Base-by-base conservation (phyloP, 1,139 yeast genomes). In the Lodderomyces theae region DNA sequence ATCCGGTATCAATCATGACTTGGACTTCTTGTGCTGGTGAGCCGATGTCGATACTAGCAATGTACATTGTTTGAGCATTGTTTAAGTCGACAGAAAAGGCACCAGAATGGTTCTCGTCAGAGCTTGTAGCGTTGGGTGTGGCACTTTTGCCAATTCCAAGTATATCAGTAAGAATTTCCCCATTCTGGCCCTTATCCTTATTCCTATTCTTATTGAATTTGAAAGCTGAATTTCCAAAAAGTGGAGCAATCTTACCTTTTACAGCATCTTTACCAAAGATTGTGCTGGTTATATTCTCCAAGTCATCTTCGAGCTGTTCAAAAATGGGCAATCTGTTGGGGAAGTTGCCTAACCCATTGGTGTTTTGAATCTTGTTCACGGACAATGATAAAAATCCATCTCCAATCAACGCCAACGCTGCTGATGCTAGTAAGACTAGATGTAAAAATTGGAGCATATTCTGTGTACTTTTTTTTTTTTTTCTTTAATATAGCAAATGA, bases 1-100 rank as follows among this genome's bases (percentile, higher is more conserved):
- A 65, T 7, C 75, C 76, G 9, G 77, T 72, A 50, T 71, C 77
- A 32, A 72, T 48, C 41, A 58, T 51, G 9, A 65, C 59, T 5
- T 50, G 46, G 28, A 64, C 52, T 26, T 52, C 42, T 48, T 68
- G 72, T 16, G 51, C 47, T 11, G 72, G 65, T 13, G 69, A 58
- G 11, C 77, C 77, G 13, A 70, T 44, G 34, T 50, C 43, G 23
- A 69, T 54, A n/a, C 54, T 50, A 16, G 66, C 53, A 13, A 55
- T 49, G 49, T 66, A 66, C 38, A 53, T 47, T 35, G 50, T 40
- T 46, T 52, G 38, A 11, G 43, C 45, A 34, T 47, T 49, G 25
- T 41, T 13, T 35, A 42, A 40, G 22, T 35, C 41, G 12, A 40
- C 40, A 25, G 35, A 37, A 34, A 42, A 44, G 8, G 47, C 42